Percentiles rank a stretch among this genome's conserved stretches.
phyloP scores from a whole-genome alignment of 2,329 filamentous ascomycete species.

The Sphaerulina vaccinii region DNA sequence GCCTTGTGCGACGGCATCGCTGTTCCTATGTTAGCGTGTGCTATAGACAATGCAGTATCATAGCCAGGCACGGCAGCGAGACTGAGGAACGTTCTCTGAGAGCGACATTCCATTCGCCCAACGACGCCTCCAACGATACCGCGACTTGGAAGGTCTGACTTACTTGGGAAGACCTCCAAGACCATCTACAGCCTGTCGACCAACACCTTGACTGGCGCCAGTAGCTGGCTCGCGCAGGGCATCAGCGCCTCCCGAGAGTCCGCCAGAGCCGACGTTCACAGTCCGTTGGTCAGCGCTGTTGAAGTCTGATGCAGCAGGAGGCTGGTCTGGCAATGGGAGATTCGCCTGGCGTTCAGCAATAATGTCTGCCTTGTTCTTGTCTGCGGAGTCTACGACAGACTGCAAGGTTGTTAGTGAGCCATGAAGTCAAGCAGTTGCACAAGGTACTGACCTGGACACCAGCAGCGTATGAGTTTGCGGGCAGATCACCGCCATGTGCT shows the following conservation, averaged over 20 bases:
- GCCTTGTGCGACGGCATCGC: slow-evolving; percentile 56
- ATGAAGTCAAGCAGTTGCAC: too few relatives aligned
- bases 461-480: slow-evolving; percentile 47
- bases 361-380: slow-evolving; percentile 58
- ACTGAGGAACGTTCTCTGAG: too few relatives aligned
- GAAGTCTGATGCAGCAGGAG: slow-evolving; percentile 74
- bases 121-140: background rate
- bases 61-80: too few relatives aligned
- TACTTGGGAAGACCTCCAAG: slow-evolving; percentile 54
- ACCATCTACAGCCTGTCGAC: slow-evolving; percentile 61
- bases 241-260: slow-evolving; percentile 50
- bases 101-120: too few relatives aligned
- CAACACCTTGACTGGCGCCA: slow-evolving; percentile 55
- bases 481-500: slow-evolving; percentile 43
- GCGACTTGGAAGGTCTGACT: background rate
- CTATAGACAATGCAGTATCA: background rate
- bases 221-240: slow-evolving; percentile 49
- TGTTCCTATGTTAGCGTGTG: background rate
- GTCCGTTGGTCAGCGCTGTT: slow-evolving; percentile 68
- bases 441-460: slow-evolving; percentile 48
- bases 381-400: slow-evolving; percentile 33
- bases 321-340: slow-evolving; percentile 76
- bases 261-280: slow-evolving; percentile 68
- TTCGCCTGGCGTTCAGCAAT: slow-evolving; percentile 69
- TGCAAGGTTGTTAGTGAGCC: slow-evolving; percentile 4